Percentiles rank a stretch among this genome's conserved stretches.
Conservation (phyloP, 169 alveolate species). For the Eimeria necatrix region DNA sequence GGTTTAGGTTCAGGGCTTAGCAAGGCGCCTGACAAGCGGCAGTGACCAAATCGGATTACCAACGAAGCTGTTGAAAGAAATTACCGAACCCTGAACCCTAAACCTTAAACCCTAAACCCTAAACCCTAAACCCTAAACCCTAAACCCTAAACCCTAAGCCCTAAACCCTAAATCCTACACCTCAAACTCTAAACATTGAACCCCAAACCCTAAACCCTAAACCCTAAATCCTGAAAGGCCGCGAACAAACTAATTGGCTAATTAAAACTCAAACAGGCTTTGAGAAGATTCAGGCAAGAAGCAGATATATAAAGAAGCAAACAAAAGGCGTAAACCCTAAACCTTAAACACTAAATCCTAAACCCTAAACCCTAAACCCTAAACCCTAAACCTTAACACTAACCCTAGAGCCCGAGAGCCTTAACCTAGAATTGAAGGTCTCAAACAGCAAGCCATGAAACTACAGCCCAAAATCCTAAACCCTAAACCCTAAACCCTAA, state of each 20-base stretch:
- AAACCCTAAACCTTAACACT: neutral
- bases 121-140: conserved; percentile 1
- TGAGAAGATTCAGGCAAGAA: too few species aligned
- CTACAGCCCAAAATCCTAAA: neutral
- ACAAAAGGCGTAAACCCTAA: neutral
- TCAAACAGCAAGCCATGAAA: neutral
- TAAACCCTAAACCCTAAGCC: neutral
- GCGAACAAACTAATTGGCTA: too few species aligned
- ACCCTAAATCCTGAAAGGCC: too few species aligned
- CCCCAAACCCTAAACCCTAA: too few species aligned
- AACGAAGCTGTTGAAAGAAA: neutral
- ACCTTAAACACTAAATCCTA: neutral
- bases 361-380: conserved; percentile 4
- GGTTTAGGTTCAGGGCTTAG: neutral
- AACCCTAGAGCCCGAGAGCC: neutral
- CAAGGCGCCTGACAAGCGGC: neutral
- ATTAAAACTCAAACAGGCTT: too few species aligned
- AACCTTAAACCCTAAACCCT: neutral
- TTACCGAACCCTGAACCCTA: neutral
- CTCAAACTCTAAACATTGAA: too few species aligned
- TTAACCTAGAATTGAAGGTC: neutral
- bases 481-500: conserved; percentile 4
- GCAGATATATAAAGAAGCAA: too few species aligned
- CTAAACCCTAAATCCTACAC: neutral
- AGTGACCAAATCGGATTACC: neutral